A percentile compares a stretch with the other conserved stretches of the same genome.
phyloP scores from a whole-genome alignment of 2,329 filamentous ascomycete genomes.

The Xylaria sp. region DNA sequence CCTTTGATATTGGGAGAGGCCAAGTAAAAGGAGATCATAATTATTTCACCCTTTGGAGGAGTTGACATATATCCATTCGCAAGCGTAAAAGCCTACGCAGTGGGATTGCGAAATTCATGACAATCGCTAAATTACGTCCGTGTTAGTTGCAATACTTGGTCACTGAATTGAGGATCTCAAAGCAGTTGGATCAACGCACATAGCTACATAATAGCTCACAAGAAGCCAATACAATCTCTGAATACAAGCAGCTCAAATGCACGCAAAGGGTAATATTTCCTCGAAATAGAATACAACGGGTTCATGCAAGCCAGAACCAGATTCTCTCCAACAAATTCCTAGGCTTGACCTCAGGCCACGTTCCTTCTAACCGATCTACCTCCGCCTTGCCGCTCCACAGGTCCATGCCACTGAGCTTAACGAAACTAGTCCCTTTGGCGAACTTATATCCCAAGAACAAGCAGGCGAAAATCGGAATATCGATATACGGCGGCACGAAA shows the following conservation, averaged over 20 bases:
- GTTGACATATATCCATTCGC: background rate
- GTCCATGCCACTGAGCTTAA: conserved; percentile 43
- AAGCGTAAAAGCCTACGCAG: background rate
- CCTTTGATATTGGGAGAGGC: background rate
- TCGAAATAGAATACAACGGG: background rate
- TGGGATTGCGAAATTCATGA: background rate
- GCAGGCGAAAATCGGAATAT: conserved; percentile 67
- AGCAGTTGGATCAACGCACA: too few species aligned
- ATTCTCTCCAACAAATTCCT: conserved; percentile 44
- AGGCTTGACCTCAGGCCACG: conserved; percentile 41
- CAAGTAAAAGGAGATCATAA: conserved; percentile 6
- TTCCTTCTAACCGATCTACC: conserved; percentile 42
- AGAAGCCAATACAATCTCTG: background rate
- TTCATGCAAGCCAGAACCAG: conserved; percentile 46
- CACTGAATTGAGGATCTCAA: too few species aligned
- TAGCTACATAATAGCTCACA: too few species aligned
- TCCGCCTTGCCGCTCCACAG: conserved; percentile 46
- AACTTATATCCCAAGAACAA: conserved; percentile 71
- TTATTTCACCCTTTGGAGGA: background rate
- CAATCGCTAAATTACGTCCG: background rate
- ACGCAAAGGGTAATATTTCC: background rate
- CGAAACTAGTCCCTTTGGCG: conserved; percentile 59
- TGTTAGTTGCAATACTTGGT: background rate
- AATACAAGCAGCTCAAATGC: background rate
- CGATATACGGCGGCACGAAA: conserved; percentile 71